Conservation (phyloP, 148 eudicot genomes). For the Fagopyrum tataricum region DNA sequence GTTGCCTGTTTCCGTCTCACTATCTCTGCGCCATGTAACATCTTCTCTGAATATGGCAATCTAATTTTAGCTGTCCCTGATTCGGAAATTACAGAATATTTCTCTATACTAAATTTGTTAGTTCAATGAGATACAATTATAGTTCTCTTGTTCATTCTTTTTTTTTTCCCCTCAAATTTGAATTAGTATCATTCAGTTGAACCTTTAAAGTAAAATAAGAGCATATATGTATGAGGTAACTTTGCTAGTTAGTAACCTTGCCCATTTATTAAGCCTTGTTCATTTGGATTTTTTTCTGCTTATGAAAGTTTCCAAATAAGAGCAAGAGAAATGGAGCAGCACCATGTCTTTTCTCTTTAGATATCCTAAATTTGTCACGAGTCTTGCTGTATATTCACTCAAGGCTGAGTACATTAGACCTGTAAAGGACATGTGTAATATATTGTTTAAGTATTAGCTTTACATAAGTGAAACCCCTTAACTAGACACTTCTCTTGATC, state of each 20-base stretch:
- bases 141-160: background rate
- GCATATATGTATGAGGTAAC: no score
- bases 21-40: conserved; percentile 87
- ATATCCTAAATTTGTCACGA: background rate
- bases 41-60: background rate
- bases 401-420: background rate
- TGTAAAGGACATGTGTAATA: no score
- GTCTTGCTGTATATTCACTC: background rate
- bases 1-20: conserved; percentile 89
- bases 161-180: background rate
- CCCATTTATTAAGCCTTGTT: no score
- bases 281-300: background rate
- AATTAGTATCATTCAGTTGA: background rate
- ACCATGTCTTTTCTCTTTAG: background rate
- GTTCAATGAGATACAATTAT: background rate
- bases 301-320: background rate
- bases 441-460: background rate
- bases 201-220: no score
- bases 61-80: background rate
- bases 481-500: background rate
- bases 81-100: background rate
- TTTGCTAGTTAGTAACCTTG: no score
- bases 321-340: background rate
- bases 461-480: background rate
- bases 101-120: background rate